Base-by-base conservation (phyloP, 169 alveolate species). In the Theileria annulata region DNA sequence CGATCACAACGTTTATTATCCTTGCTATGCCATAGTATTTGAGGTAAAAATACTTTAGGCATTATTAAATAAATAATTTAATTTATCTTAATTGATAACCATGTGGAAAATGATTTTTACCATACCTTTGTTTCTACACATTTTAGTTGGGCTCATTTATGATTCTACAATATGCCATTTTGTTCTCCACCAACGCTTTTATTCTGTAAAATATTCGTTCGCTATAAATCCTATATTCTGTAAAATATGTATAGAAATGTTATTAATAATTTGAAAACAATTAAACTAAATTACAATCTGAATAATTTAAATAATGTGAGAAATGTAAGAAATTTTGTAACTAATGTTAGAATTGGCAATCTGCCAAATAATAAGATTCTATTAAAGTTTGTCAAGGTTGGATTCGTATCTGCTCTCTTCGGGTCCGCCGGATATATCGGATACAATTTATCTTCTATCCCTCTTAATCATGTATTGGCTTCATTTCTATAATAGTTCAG, bases 1-100 rank as follows among this genome's bases (percentile, higher is more conserved):
- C 97, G 92, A 71, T 94, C 97, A 33, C 96, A 88, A 51, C 90
- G 89, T 67, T 92, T 94, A 87, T 94, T 92, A 87, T 93, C 97
- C 78, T 94, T 94, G 81, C 96, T 90, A 77, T 94, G 97, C 97
- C 97, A 94, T 56, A 94, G 76, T 27, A 94, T 93, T 75, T 93
- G 97, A 37, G 97, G 97, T 47, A 92, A 86, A 56, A 77, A 91
- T 49, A 92, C 96, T 27, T 88, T 87, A 49, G 96, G 96, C 96
- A 92, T 92, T 58, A 28, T 77, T 62, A 62, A 42, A 42, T 42
- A 3, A 42, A 8, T 42, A 3, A 3, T 10, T 42, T 8, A 35
- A 35, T 35, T 5, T 5, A 42, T 10, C 51, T 42, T 17, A 35
- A 35, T 5, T 35, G 13, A 42, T 42, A 3, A 42, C 15, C 51